Evolutionary conservation across 177 flowering plant species (phyloP), one percentile per base, ranked within the genome.

Genomic region (Vitis hybrid): DNA sequence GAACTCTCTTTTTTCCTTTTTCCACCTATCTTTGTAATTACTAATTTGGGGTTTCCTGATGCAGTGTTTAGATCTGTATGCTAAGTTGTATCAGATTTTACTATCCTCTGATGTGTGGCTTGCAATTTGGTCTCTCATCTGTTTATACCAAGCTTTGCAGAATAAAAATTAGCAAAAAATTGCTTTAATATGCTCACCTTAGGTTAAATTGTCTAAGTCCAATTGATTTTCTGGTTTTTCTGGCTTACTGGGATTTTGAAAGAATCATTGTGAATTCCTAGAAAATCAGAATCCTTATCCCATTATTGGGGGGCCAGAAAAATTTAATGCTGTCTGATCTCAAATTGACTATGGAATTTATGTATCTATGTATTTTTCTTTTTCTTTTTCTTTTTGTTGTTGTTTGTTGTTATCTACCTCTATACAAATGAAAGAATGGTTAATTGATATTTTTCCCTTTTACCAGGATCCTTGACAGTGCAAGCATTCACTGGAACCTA

Each of bases 401-500:
- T 39, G 19, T 14, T 51, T 21, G 39, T 33, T 51, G 13, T 12
- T 53, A 57, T 57, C 18, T 16, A 18, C 18, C 26, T 57, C 10
- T 9, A 19, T 15, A 15, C 16, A 59, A 51, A 64, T 51, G 22
- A 62, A 1, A 56, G 50, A 31, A n/a, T 70, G 52, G 9, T 51
- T 64, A 8, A 63, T 49, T 19, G 29, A 1, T 64, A 29, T 50
- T 11, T 39, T 39, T 48, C 13, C 16, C 59, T 63, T 67, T 75
- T 18, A 70, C 21, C 87, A 85, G 86, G 65, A 5, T 14, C 71
- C 10, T 31, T 69, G 51, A 59, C 66, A n/a, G 86, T 74, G 29
- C 74, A 76, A 52, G 93, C 87, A 33, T 90, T 91, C 76, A 86
- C 88, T 4, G 97, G 97, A 63, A 85, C 94, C 14, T 91, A 87